Evolutionary conservation across 768 basidiomycete genomes (phyloP).

Genomic region (Tricholoma hemisulphureum): DNA sequence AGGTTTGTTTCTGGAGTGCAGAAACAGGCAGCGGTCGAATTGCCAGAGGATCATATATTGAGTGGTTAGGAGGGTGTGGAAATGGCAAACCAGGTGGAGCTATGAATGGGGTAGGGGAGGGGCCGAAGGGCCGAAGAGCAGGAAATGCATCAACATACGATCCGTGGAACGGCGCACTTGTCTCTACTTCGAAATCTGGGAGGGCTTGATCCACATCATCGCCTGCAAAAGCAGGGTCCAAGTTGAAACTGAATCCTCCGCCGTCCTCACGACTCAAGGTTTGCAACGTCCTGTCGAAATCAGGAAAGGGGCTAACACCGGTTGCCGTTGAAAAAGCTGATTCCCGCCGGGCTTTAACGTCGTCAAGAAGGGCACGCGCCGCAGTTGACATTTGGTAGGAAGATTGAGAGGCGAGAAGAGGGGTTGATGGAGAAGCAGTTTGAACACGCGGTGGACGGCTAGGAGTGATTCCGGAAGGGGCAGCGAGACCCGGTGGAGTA

Average conservation of each 20-base stretch:
- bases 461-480: conserved; percentile 64
- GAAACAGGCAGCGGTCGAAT: conserved; percentile 34
- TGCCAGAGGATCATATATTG: conserved; percentile 55
- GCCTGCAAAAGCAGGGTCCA: conserved; percentile 73
- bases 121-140: conserved; percentile 42
- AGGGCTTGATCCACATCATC: conserved; percentile 43
- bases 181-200: conserved; percentile 51
- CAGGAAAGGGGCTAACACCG: conserved; percentile 74
- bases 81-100: conserved; percentile 56
- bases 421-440: conserved; percentile 50
- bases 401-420: conserved; percentile 52
- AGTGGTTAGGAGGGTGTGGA: conserved; percentile 44
- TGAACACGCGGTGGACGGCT: conserved; percentile 48
- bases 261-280: conserved; percentile 63
- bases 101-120: conserved; percentile 36
- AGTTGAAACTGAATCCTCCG: conserved; percentile 81
- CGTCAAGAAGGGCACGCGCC: conserved; percentile 80
- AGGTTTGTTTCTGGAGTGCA: conserved; percentile 42
- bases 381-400: conserved; percentile 87
- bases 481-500: conserved; percentile 50
- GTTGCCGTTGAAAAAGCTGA: conserved; percentile 40
- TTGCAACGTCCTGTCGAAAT: conserved; percentile 82
- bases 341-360: conserved; percentile 75
- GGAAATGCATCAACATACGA: conserved; percentile 73
- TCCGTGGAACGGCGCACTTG: conserved; percentile 59